These are phyloP conservation scores for Pseudotsuga menziesii DNA, from an alignment of 75 land plant species.

Conservation along the genomic window DNA sequence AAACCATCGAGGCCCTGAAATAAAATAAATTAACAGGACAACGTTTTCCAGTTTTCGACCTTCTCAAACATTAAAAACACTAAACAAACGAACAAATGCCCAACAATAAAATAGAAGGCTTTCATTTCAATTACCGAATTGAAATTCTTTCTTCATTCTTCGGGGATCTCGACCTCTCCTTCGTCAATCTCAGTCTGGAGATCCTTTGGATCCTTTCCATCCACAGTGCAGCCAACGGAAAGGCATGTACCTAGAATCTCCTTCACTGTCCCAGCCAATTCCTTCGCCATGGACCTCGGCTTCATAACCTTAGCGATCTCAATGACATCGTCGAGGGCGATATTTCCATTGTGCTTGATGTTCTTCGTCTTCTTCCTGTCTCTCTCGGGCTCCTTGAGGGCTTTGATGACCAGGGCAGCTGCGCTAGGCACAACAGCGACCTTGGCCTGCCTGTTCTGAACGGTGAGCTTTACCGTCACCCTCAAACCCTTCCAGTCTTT, in stretches of 20 bases:
- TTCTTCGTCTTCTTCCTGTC: constrained; percentile 80
- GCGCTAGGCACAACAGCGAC: constrained; percentile 73
- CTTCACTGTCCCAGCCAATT: constrained; percentile 54
- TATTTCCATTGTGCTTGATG: constrained; percentile 74
- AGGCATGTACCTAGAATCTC: constrained; percentile 79
- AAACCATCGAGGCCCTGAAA: no score
- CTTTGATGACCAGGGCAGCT: constrained; percentile 74
- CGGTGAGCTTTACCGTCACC: constrained; percentile 75
- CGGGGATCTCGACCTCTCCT: constrained; percentile 61
- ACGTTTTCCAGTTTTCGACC: no score
- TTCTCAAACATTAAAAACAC: no score
- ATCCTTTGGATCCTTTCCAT: constrained; percentile 61
- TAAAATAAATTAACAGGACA: no score
- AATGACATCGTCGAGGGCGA: constrained; percentile 67
- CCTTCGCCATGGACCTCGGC: constrained; percentile 77
- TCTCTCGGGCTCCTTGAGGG: constrained; percentile 70
- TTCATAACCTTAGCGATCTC: constrained; percentile 73
- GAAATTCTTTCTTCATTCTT: no score
- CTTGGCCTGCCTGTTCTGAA: constrained; percentile 76
- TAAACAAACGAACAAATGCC: no score
- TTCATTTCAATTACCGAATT: no score
- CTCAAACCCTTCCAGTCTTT: constrained; percentile 81
- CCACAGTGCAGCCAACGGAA: constrained; percentile 76
- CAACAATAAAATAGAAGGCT: no score
- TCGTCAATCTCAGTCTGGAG: constrained; percentile 61